Evolutionary conservation across 75 land plant genomes (phyloP).

Genomic region (Larix kaempferi): DNA sequence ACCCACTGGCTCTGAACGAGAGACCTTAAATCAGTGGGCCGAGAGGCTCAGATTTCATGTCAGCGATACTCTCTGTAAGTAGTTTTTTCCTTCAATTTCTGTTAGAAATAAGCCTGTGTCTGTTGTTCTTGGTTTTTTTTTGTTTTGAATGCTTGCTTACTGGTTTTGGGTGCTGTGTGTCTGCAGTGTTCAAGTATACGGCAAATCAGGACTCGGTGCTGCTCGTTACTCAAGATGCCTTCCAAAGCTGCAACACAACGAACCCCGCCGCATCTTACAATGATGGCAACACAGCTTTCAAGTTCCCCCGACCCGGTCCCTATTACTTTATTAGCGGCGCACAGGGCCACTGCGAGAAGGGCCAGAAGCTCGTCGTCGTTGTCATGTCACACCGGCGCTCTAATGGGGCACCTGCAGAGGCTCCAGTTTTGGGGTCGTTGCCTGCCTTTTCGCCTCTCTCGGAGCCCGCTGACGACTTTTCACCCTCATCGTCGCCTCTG

Average conservation of each 20-base stretch:
- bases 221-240: conserved; percentile 40
- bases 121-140: background rate
- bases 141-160: background rate
- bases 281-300: conserved; percentile 41
- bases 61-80: conserved; percentile 12
- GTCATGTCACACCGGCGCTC: conserved; percentile 19
- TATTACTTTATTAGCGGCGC: conserved; percentile 66
- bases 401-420: background rate
- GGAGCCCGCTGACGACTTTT: background rate
- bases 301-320: conserved; percentile 39
- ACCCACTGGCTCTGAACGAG: background rate
- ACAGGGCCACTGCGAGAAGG: conserved; percentile 50
- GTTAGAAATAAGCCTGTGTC: background rate
- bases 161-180: background rate
- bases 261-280: conserved; percentile 25
- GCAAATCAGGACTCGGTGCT: conserved; percentile 53
- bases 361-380: conserved; percentile 60
- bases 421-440: background rate
- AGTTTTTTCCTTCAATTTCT: background rate
- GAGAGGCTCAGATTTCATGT: conserved; percentile 20
- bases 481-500: background rate
- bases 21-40: conserved; percentile 17
- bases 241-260: conserved; percentile 39
- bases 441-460: background rate
- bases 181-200: conserved; percentile 50